Conservation (phyloP, 2,329 filamentous ascomycete species). For the Aureobasidium melanogenum region DNA sequence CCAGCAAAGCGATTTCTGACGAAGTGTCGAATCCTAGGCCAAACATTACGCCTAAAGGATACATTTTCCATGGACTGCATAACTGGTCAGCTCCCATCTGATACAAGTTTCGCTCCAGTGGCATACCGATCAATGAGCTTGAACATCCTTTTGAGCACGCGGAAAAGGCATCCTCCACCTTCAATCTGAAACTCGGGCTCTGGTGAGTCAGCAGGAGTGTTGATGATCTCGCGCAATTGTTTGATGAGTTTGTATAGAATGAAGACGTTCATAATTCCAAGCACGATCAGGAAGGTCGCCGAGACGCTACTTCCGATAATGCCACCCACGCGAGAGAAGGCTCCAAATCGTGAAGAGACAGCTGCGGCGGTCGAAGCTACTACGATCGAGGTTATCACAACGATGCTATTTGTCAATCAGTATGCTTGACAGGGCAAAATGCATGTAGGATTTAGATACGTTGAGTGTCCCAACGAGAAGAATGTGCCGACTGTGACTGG, state of each 20-base stretch:
- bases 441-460: slow-evolving; percentile 31
- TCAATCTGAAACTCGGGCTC: slow-evolving; percentile 55
- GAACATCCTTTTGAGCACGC: slow-evolving; percentile 66
- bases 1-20: slow-evolving; percentile 84
- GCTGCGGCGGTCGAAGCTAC: slow-evolving; percentile 86
- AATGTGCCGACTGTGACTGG: slow-evolving; percentile 91
- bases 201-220: slow-evolving; percentile 28
- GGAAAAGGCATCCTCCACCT: slow-evolving; percentile 66
- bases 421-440: neutral
- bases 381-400: slow-evolving; percentile 80
- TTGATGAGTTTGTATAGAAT: slow-evolving; percentile 71
- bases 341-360: slow-evolving; percentile 69
- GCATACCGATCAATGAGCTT: slow-evolving; percentile 51
- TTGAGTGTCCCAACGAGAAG: slow-evolving; percentile 89
- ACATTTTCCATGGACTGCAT: slow-evolving; percentile 82
- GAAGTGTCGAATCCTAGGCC: slow-evolving; percentile 93
- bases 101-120: neutral
- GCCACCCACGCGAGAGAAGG: slow-evolving; percentile 70
- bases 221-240: slow-evolving; percentile 56
- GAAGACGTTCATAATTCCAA: slow-evolving; percentile 78
- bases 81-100: neutral
- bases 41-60: slow-evolving; percentile 74
- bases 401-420: slow-evolving; percentile 46
- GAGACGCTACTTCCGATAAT: slow-evolving; percentile 86
- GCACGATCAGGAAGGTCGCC: slow-evolving; percentile 69